These are phyloP conservation scores for Pseudogymnoascus sp. DNA, from an alignment of 2,329 filamentous ascomycete genomes.

Conservation along the genomic window DNA sequence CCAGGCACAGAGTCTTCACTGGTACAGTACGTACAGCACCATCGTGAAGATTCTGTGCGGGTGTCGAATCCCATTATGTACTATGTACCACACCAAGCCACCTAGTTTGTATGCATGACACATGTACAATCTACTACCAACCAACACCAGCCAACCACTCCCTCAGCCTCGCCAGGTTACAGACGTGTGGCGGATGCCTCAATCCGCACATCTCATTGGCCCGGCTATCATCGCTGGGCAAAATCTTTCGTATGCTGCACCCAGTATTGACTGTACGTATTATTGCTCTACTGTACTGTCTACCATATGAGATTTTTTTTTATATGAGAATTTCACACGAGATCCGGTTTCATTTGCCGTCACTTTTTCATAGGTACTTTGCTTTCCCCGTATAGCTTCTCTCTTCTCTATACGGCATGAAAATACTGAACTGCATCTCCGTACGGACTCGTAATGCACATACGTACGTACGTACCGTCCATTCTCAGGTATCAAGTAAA, in stretches of 20 bases:
- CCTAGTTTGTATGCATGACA: not conserved
- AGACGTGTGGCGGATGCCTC: not conserved
- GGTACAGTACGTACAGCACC: not conserved
- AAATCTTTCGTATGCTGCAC: not conserved
- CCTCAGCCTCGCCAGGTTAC: not conserved
- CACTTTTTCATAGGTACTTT: not conserved
- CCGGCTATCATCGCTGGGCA: slow-evolving; percentile 7
- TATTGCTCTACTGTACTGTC: not conserved
- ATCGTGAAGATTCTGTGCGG: not conserved
- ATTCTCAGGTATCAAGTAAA: not conserved
- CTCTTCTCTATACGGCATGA: not conserved
- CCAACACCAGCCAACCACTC: not conserved
- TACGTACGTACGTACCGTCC: not conserved
- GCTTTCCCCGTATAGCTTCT: not conserved
- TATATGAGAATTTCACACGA: not conserved
- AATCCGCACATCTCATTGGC: not conserved
- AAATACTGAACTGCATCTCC: not conserved
- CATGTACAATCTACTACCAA: not conserved
- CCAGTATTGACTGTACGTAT: not conserved
- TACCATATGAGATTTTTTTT: not conserved
- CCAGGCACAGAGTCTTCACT: not conserved
- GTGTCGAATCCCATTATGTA: not conserved
- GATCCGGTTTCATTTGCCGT: not conserved
- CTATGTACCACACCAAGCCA: not conserved
- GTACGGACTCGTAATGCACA: not conserved